Evolutionary conservation across 2,329 filamentous ascomycete genomes (phyloP), one percentile per base, ranked within the genome.

Genomic region (Botrytis cinerea): DNA sequence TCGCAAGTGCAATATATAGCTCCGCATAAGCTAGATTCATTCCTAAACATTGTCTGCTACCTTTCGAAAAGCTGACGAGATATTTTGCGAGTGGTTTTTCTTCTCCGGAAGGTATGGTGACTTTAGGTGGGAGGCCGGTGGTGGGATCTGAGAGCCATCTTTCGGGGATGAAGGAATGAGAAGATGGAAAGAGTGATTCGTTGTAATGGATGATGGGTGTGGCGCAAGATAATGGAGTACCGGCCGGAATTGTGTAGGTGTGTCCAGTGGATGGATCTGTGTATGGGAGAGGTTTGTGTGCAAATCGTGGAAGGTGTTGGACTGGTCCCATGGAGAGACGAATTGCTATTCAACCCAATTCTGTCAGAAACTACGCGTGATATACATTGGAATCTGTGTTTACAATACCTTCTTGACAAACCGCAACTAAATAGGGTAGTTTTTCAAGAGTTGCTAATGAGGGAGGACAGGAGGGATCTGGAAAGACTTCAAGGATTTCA

Each of bases 21-120:
- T 72, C 70, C 18, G 74, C 63, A 70, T 72, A 74, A 2, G 54
- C 73, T 22, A 80, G 68, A 70, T 78, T 75, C 46, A 78, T 78
- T 3, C 85, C 85, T 8, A 86, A 78, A 72, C 85, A 86, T n/a
- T 79, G 79, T 14, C 84, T 77, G 9, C 80, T 80, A 0, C 84
- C 85, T 71, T 82, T 84, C 4, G 81, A 82, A 75, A 86, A 86
- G 0, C 82, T 73, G n/a, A 85, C 79, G 60, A 85, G 81, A 63
- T 80, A 81, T n/a, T 79, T 80, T 45, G 71, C 28, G 8, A 72
- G 22, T 7, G 28, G 48, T 28, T 69, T 68, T 48, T 72, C 63
- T 57, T 59, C 61, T 10, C 71, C 71, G 6, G 62, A 57, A 18
- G 51, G 22, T 4, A 16, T 48, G 40, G 48, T 72, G 38, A 72